Evolutionary conservation across 371 early-diverging fungal species (phyloP).

Genomic region (Actinomortierella ambigua): DNA sequence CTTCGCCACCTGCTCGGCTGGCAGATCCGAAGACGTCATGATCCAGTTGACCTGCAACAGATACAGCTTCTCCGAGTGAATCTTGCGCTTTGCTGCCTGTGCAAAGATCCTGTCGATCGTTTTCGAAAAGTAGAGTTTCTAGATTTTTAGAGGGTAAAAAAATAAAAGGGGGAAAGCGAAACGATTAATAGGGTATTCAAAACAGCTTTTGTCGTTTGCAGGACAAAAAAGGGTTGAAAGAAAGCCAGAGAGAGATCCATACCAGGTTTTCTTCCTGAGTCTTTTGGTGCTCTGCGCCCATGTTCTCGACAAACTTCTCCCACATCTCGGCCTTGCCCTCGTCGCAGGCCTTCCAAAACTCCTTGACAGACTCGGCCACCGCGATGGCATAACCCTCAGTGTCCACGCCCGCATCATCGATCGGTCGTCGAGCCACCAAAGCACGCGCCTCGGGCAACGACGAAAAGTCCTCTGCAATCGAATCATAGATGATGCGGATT

Average conservation of each 20-base stretch:
- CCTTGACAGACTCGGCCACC: constrained; percentile 30
- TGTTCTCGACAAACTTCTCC: constrained; percentile 64
- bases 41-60: constrained; percentile 46
- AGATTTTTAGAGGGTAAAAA: constrained; percentile 4
- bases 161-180: background rate
- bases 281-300: constrained; percentile 52
- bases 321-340: constrained; percentile 55
- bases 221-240: too few species aligned
- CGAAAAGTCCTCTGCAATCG: constrained; percentile 67
- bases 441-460: constrained; percentile 61
- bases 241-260: background rate
- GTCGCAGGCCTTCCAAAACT: constrained; percentile 30
- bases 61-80: constrained; percentile 54
- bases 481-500: constrained; percentile 49
- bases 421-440: constrained; percentile 62
- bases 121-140: constrained; percentile 62
- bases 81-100: constrained; percentile 47
- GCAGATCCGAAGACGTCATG: constrained; percentile 47
- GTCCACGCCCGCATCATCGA: constrained; percentile 44
- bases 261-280: constrained; percentile 65
- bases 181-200: background rate
- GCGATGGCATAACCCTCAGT: constrained; percentile 46
- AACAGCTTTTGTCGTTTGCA: background rate
- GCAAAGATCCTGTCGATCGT: constrained; percentile 52
- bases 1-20: constrained; percentile 24